Evolutionary conservation across 306 rosid genomes (phyloP).

Genomic region (Trichosanthes truncata): DNA sequence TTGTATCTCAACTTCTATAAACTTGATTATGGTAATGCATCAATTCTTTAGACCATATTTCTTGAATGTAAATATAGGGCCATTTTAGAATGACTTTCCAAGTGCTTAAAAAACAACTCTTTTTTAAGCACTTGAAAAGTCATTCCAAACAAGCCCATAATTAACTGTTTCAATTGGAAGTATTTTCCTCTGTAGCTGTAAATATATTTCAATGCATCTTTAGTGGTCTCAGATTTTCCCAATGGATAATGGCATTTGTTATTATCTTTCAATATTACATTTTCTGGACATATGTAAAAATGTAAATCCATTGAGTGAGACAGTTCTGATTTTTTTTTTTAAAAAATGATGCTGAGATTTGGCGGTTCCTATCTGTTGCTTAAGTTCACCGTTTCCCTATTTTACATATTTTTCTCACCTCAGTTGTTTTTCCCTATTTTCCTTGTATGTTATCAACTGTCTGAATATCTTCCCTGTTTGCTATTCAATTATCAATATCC

Average conservation of each 20-base stretch:
- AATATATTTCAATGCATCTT: neutral
- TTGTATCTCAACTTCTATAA: slow-evolving; percentile 77
- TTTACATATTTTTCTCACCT: neutral
- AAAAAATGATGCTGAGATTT: neutral
- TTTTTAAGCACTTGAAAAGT: no score
- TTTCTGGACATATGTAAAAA: neutral
- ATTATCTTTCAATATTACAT: neutral
- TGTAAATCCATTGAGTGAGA: neutral
- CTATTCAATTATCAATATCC: neutral
- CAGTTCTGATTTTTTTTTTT: neutral
- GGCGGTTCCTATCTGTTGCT: neutral
- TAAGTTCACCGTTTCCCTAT: neutral
- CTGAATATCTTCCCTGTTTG: neutral
- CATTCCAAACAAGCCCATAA: neutral
- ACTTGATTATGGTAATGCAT: slow-evolving; percentile 57
- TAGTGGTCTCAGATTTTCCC: neutral
- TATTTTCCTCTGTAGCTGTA: neutral
- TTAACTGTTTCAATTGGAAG: neutral
- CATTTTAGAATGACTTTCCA: no score
- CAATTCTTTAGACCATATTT: slow-evolving; percentile 1
- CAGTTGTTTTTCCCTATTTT: neutral
- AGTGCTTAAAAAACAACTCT: no score
- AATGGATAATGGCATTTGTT: neutral
- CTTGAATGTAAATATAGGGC: neutral
- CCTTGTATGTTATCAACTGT: neutral